Base-by-base conservation (phyloP, 768 basidiomycete species). In the Coprinopsis cinerea region DNA sequence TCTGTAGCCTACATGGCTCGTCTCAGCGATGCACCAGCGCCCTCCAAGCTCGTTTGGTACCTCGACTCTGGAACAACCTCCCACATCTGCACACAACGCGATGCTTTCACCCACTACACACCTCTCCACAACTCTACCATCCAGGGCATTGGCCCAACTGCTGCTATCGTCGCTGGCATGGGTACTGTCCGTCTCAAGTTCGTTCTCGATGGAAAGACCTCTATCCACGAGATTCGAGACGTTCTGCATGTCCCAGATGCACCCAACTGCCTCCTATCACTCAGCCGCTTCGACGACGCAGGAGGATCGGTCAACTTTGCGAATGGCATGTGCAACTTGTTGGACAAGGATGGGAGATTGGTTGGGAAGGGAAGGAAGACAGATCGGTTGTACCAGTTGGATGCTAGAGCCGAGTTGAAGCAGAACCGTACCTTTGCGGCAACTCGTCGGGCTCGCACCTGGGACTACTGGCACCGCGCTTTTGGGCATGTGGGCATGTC, bases 61-160 rank as follows among this genome's bases (percentile, higher is more conserved):
- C 46, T 59, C 10, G 59, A 65, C 42, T 61, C 57, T 1, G 62
- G 48, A 11, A 56, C 60, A 1, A 63, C 63, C 3, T 60, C 60
- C 24, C 62, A 66, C 34, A 59, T 64, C 6, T 63, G 59, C 42
- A 56, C 55, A 1, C 37, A 23, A 3, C 44, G 53, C 1, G 59
- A 62, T 2, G 49, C 54, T 20, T 63, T 63, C 18, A 52, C 36
- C 3, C 50, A 61, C 3, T 64, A 56, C 47, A 23, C 35, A 14
- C 45, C 56, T 1, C 51, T 60, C n/a, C n/a, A n/a, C 23, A 44
- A 58, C 22, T 43, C 51, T 1, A 54, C 39, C 0, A 30, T 63
- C 6, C 37, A 57, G 13, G 56, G 60, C 2, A 28, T 63, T 23
- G 61, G 61, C 36, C 39, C 36, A 2, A 43, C 51, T 4, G 3